Evolutionary conservation across 805 yeast genomes (phyloP), one percentile per base, ranked within the genome.

Genomic region (Starmerella sirachaensis): DNA sequence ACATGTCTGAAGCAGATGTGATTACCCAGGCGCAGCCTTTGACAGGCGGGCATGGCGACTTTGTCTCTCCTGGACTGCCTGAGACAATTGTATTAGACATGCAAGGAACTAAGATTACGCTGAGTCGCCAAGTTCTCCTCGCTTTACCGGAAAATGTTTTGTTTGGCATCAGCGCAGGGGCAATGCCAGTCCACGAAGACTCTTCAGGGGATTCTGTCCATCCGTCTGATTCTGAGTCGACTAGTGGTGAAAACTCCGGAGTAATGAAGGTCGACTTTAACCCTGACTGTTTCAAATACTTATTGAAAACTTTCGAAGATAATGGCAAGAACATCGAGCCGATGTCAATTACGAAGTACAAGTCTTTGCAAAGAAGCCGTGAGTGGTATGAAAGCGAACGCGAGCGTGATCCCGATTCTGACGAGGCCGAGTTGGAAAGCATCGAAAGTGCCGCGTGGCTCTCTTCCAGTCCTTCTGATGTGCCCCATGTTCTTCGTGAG

Each of bases 91-190:
- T 73, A 53, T 66, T 88, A 60, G 76, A 82, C 52, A 69, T 88
- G 37, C 71, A 94, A 34, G 94, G 93, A 14, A 61, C 60, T 13
- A 62, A 67, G 45, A 84, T 86, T 58, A 72, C 74, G 34, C 76
- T 91, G 33, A 76, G 93, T 5, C 68, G 95, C 45, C 93, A 83
- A 50, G 94, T 84, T 56, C 68, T 91, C 48, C 78, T 86, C 83
- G 75, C 84, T 36, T 64, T 91, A 22, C 98, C 98, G 1, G 98
- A 91, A 56, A 76, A 86, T 43, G 74, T 91, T 18, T 63, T 91
- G 41, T 69, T 86, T 38, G 82, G 95, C 51, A 62, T 91, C 17
- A 37, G 17, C 29, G 7, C 84, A 53, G 94, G 96, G 29, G 93
- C 84, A 3, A 80, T 84, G 55, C 68, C 81, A 40, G 91, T 83